Evolutionary conservation across 495 filamentous ascomycete genomes (phyloP).

Genomic region (Penicillium canescens): DNA sequence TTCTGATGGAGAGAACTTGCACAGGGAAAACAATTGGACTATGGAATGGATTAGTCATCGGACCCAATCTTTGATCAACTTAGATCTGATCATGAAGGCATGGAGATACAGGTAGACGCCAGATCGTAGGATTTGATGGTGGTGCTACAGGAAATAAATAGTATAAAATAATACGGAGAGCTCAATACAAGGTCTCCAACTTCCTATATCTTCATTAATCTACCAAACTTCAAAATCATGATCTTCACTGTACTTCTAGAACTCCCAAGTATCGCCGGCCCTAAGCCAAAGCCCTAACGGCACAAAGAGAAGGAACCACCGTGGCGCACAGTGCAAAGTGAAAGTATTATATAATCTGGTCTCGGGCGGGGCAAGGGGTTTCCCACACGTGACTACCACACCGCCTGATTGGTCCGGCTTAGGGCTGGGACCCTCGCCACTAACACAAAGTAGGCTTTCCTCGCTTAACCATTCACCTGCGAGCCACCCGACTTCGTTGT

Average conservation of each 20-base stretch:
- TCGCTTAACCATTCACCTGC: slow-evolving; percentile 43
- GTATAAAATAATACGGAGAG: too few relatives aligned
- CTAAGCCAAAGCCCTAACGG: slow-evolving; percentile 25
- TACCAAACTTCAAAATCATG: background rate
- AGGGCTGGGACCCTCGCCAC: slow-evolving; percentile 44
- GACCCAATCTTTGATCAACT: slow-evolving; percentile 21
- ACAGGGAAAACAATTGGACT: slow-evolving; percentile 5
- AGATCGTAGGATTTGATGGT: background rate
- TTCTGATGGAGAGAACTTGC: background rate
- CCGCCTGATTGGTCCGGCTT: slow-evolving; percentile 28
- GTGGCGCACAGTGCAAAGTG: slow-evolving; percentile 9
- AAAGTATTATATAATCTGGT: slow-evolving; percentile 4
- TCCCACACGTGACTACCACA: slow-evolving; percentile 23
- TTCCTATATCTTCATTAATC: too few relatives aligned
- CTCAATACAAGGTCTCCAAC: too few relatives aligned
- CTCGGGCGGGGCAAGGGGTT: background rate
- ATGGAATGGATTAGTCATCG: slow-evolving; percentile 33
- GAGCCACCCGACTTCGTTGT: slow-evolving; percentile 49
- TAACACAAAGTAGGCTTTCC: slow-evolving; percentile 38
- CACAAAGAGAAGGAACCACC: background rate
- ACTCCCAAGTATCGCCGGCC: slow-evolving; percentile 16
- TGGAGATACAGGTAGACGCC: slow-evolving; percentile 1
- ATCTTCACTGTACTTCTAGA: slow-evolving; percentile 19
- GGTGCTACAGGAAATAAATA: too few relatives aligned
- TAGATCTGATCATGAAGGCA: slow-evolving; percentile 2